Conservation (phyloP, 2,329 filamentous ascomycete genomes). For the Lecanosticta acicola region DNA sequence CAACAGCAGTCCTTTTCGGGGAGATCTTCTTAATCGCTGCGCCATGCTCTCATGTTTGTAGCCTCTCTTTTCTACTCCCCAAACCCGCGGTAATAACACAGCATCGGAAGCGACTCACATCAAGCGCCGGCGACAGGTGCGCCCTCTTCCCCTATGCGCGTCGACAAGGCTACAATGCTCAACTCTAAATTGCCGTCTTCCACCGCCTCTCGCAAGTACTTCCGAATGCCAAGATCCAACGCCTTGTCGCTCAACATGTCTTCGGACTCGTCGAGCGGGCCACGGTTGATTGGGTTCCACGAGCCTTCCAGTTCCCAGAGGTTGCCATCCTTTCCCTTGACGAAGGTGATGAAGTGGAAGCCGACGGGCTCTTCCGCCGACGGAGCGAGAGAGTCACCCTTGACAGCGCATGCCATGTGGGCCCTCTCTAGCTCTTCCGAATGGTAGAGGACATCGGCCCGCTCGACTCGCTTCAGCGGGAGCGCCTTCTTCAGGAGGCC, state of each 20-base stretch:
- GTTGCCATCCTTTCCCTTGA: constrained; percentile 42
- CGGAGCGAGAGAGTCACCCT: constrained; percentile 38
- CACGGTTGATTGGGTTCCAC: constrained; percentile 42
- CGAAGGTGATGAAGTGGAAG: constrained; percentile 45
- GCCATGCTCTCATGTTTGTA: too few species aligned
- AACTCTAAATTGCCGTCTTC: constrained; percentile 38
- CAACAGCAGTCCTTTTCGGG: too few species aligned
- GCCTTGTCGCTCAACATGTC: constrained; percentile 42
- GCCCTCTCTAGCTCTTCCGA: constrained; percentile 40
- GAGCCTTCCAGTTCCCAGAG: constrained; percentile 45
- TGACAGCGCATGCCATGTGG: constrained; percentile 38
- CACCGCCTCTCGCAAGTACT: constrained; percentile 35
- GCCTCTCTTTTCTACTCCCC: too few species aligned
- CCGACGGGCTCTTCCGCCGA: constrained; percentile 28
- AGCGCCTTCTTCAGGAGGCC: constrained; percentile 41
- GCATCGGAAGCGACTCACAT: too few species aligned
- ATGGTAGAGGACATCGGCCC: constrained; percentile 51
- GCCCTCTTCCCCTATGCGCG: constrained; percentile 4
- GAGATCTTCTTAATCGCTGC: too few species aligned
- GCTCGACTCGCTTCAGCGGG: constrained; percentile 39
- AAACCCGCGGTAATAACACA: too few species aligned
- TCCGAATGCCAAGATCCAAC: constrained; percentile 37
- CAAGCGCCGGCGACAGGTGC: not conserved
- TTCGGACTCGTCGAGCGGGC: constrained; percentile 36
- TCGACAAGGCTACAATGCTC: constrained; percentile 41